Conservation (phyloP, 371 early-diverging fungal genomes). For the Mortierella sp. region DNA sequence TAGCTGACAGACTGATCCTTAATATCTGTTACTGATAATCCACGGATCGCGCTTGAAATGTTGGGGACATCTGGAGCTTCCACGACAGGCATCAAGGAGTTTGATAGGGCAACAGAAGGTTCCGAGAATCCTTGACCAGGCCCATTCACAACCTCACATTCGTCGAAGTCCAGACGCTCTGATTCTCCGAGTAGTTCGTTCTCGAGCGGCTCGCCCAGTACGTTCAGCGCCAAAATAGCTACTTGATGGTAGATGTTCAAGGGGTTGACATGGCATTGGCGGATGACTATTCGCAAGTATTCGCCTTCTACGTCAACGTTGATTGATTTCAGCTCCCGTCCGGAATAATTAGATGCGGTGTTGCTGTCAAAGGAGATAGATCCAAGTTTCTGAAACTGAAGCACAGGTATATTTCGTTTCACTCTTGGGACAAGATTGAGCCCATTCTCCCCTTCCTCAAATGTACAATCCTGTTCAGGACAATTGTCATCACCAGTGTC, state of each 20-base stretch:
- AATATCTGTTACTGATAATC: conserved; percentile 39
- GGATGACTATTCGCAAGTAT: conserved; percentile 76
- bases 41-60: conserved; percentile 20
- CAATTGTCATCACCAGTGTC: conserved; percentile 12
- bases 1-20: conserved; percentile 57
- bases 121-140: conserved; percentile 51
- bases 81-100: conserved; percentile 17
- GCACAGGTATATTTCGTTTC: conserved; percentile 25
- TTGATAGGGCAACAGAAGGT: conserved; percentile 22
- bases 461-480: conserved; percentile 3
- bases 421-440: conserved; percentile 25
- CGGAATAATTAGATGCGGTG: conserved; percentile 62
- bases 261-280: conserved; percentile 78
- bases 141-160: conserved; percentile 50
- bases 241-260: conserved; percentile 84
- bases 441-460: conserved; percentile 29
- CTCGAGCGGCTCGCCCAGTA: conserved; percentile 63
- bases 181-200: conserved; percentile 44
- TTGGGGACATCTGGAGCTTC: conserved; percentile 18
- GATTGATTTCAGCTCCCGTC: conserved; percentile 82
- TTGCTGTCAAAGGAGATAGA: conserved; percentile 69
- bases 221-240: conserved; percentile 70
- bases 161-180: conserved; percentile 42
- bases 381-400: conserved; percentile 52
- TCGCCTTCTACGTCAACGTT: conserved; percentile 81